These are phyloP conservation scores for Funneliformis mosseae DNA, from an alignment of 192 early-diverging fungal species.

Conservation along the genomic window DNA sequence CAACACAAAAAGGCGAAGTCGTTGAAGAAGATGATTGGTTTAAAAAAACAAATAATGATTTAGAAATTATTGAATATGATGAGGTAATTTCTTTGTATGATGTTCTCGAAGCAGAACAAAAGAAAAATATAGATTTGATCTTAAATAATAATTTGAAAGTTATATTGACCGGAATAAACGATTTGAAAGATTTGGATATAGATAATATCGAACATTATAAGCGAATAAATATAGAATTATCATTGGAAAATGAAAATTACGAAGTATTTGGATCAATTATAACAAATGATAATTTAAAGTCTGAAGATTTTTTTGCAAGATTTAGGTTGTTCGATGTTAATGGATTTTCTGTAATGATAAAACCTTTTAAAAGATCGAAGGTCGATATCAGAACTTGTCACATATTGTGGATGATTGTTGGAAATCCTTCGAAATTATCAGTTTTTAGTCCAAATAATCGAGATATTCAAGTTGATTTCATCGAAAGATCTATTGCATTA, in stretches of 20 bases:
- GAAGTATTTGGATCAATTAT: not conserved
- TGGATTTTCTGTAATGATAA: not conserved
- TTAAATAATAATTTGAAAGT: not conserved
- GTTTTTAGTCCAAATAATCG: not conserved
- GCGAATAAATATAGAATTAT: not conserved
- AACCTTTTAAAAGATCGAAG: not conserved
- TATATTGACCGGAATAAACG: not conserved
- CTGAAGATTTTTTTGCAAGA: not conserved
- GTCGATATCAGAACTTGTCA: not conserved
- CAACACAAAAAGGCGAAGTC: not conserved
- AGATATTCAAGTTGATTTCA: not conserved
- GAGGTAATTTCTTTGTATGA: not conserved
- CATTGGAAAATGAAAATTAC: not conserved
- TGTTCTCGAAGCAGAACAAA: not conserved
- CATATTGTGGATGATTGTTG: not conserved
- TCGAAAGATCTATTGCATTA: not conserved
- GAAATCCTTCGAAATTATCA: not conserved
- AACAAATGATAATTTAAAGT: not conserved
- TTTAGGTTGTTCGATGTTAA: not conserved
- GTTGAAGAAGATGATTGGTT: not conserved
- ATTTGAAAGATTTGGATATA: not conserved
- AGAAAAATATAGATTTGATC: not conserved
- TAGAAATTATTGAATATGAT: not conserved
- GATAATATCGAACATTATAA: not conserved
- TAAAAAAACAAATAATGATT: not conserved